These are phyloP conservation scores for Apiospora arundinis DNA, from an alignment of 2,329 filamentous ascomycete species.

Conservation along the genomic window DNA sequence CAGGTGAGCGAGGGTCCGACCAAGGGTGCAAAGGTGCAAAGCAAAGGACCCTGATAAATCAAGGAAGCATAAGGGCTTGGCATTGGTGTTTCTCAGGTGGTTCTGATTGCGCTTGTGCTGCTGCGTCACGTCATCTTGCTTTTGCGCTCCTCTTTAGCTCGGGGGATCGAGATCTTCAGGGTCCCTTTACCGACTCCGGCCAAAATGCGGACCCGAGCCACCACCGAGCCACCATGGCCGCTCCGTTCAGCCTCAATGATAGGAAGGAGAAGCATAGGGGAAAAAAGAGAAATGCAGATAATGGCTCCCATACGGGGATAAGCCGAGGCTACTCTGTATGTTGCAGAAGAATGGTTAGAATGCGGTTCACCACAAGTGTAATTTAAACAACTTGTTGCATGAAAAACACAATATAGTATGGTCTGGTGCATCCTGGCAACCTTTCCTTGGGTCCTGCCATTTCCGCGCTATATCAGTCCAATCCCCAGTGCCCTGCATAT, in stretches of 20 bases:
- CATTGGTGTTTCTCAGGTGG: background rate
- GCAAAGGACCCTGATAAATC: background rate
- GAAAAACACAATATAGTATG: no score
- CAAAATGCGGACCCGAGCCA: slow-evolving; percentile 16
- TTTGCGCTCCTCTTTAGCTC: slow-evolving; percentile 3
- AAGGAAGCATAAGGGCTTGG: background rate
- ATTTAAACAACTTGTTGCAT: no score
- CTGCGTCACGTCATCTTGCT: slow-evolving; percentile 18
- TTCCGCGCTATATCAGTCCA: background rate
- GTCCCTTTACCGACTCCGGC: background rate
- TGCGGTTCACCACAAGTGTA: no score
- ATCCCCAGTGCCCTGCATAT: background rate
- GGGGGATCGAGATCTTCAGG: slow-evolving; percentile 23
- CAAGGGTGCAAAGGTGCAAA: background rate
- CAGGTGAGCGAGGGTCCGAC: background rate
- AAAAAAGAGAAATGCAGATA: background rate
- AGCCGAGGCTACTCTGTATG: no score
- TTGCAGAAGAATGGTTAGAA: no score
- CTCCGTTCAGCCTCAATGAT: background rate
- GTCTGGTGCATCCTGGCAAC: background rate
- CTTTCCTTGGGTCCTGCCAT: background rate
- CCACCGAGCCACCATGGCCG: background rate
- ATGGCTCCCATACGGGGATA: no score
- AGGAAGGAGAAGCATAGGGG: background rate
- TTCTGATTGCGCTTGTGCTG: slow-evolving; percentile 3